Evolutionary conservation across 2,329 filamentous ascomycete genomes (phyloP), one percentile per base, ranked within the genome.

Genomic region (Fusarium tuaranense): DNA sequence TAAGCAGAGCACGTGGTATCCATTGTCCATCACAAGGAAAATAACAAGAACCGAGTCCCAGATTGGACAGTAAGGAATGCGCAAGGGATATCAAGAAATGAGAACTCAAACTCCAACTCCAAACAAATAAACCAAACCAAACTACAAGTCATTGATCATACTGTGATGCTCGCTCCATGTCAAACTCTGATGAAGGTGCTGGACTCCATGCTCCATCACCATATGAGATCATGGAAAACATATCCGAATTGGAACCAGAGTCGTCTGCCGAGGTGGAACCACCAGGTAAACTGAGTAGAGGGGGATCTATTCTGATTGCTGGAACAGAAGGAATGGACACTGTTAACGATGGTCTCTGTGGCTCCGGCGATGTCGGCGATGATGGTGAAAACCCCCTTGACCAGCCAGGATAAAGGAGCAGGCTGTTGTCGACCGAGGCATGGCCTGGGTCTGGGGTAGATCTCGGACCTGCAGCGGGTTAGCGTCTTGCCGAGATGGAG

Each of bases 261-360:
- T 74, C 72, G 30, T 72, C 72, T 8, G 66, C 69, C 38, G 72
- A 74, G 9, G 72, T 73, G 13, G 72, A 74, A 12, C 74, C 72
- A 27, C 41, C 63, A 14, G 68, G 62, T 5, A 72, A 22, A 18
- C 22, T 39, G 0, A 57, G 55, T 8, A 63, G 25, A 14, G 72
- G 53, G 36, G 61, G 61, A 22, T 63, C 57, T 55, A 75, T 57
- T 46, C 41, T 70, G 36, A 75, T 75, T 22, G 25, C 12, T 16
- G 72, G 72, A 39, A 75, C 63, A 7, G 59, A 36, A 6, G 69
- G 71, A n/a, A 72, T 39, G 8, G 65, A 60, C 13, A 70, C 48
- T 25, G 38, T 60, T 20, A 67, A 53, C 10, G 2, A 9, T 7
- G 65, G 38, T 51, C 58, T 25, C 7, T 39, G 39, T 22, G 67